Base-by-base conservation (phyloP, 2,329 filamentous ascomycete species). In the Colletotrichum spinosum region DNA sequence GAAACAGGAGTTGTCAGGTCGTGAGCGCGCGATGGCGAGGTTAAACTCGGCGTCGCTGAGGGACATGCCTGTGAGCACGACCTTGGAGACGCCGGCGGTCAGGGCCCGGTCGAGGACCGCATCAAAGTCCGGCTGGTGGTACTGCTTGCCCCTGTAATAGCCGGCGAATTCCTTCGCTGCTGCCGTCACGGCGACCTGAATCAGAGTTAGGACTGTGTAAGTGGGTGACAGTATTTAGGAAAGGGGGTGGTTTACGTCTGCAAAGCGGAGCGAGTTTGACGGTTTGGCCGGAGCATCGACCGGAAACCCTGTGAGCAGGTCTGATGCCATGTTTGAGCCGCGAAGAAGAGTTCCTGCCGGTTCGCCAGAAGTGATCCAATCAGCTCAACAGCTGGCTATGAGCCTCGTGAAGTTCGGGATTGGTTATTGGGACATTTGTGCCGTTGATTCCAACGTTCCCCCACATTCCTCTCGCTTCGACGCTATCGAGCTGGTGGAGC, bases 121-220 rank as follows among this genome's bases (percentile, higher is more conserved):
- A 2, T 71, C 66, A 59, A 84, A 81, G 65, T 85, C 83, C 2
- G 79, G 72, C 4, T 76, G 72, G 53, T 85, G 83, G 55, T 82
- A 81, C 62, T 82, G 76, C 65, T 84, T 84, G 65, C 76, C 77
- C 7, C 83, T 79, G 65, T 85, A 85, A 60, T 82, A 76, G 12
- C 83, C 83, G n/a, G 79, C 77, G 60, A 84, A 85, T 63, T 85
- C 80, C 8, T 77, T 76, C 0, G 77, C 77, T 10, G 77, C 78
- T 15, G 76, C 76, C 9, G 77, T 79, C 2, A 78, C 76, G 13
- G 77, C 77, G 8, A 78, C 76, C 76, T 78, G 17, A 11, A 11
- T 2, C 4, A 11, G 11, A 3, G n/a, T 38, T 33, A 46, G 37
- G 49, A 41, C 6, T 6, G 7, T 9, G 7, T 4, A 2, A 8